Base-by-base conservation (phyloP, 331 rosid species). In the Malus hybrid region DNA sequence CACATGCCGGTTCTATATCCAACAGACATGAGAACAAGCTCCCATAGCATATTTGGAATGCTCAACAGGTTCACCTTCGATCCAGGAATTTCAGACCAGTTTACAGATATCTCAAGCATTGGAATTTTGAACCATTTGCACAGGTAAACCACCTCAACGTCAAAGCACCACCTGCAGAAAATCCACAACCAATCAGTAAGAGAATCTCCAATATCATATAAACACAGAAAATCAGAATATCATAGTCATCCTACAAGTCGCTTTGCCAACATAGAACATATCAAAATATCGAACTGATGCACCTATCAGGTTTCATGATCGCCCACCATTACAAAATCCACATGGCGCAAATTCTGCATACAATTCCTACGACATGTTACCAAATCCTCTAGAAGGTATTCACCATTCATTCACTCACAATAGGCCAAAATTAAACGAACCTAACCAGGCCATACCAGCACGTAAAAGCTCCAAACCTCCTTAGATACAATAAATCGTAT, bases 1-100 rank as follows among this genome's bases (percentile, higher is more conserved):
- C 98, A 93, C 78, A 86, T 87, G 68, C 91, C 89, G 29, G 85
- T 90, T 78, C 97, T 85, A 86, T 93, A 93, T 67, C 98, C 98
- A 62, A 82, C 80, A 29, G 95, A 86, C 96, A 93, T 91, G 80
- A 93, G 89, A 62, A 90, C 75, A 73, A 91, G 95, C 88, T 93
- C 98, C 98, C 97, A 93, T 64, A 93, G 97, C 97, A 93, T 93
- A 90, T 90, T 91, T 13, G 93, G 96, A 68, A 91, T 93, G 80
- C 98, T 93, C 81, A 89, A 70, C 12, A 81, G 95, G 52, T 87
- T 90, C 85, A 93, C 92, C 90, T 93, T 93, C 24, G 98, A 93
- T 74, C 98, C 98, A 20, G 98, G 97, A 80, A 93, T 93, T 82
- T 93, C 98, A 19, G 90, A 86, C 98, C 98, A 93, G 80, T 82